Evolutionary conservation across 352 stramenopile species (phyloP).

Genomic region (Phytophthora pluvialis): DNA sequence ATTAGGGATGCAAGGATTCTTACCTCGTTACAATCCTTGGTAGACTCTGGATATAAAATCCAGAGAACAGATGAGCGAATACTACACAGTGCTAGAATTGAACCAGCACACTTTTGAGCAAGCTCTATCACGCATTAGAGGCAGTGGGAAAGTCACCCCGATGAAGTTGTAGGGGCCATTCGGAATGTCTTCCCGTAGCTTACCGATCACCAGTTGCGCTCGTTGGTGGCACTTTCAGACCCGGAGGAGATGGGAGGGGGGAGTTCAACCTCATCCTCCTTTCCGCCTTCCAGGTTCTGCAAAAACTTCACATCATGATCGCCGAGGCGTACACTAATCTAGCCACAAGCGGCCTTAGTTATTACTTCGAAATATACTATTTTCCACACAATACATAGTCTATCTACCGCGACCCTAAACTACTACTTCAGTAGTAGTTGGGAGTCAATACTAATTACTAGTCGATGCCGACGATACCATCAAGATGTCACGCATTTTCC

Average conservation of each 20-base stretch:
- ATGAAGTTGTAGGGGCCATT: conserved; percentile 64
- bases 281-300: conserved; percentile 75
- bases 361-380: neutral
- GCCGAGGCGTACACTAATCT: conserved; percentile 50
- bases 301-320: conserved; percentile 86
- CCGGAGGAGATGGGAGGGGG: conserved; percentile 68
- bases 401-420: conserved; percentile 27
- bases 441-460: conserved; percentile 57
- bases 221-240: conserved; percentile 69
- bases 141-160: conserved; percentile 61
- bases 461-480: conserved; percentile 72
- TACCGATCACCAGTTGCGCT: conserved; percentile 62
- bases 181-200: conserved; percentile 73
- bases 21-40: too few relatives aligned
- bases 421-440: conserved; percentile 11
- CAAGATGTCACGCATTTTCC: conserved; percentile 86
- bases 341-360: conserved; percentile 5
- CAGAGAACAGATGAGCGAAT: conserved; percentile 80
- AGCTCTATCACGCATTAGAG: conserved; percentile 70
- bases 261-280: conserved; percentile 74
- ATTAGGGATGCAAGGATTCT: too few relatives aligned
- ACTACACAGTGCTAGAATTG: conserved; percentile 78
- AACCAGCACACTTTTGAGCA: conserved; percentile 87
- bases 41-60: too few relatives aligned
- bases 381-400: conserved; percentile 30